phyloP scores from a whole-genome alignment of 2,329 filamentous ascomycete genomes.

The Penicillium sp. region DNA sequence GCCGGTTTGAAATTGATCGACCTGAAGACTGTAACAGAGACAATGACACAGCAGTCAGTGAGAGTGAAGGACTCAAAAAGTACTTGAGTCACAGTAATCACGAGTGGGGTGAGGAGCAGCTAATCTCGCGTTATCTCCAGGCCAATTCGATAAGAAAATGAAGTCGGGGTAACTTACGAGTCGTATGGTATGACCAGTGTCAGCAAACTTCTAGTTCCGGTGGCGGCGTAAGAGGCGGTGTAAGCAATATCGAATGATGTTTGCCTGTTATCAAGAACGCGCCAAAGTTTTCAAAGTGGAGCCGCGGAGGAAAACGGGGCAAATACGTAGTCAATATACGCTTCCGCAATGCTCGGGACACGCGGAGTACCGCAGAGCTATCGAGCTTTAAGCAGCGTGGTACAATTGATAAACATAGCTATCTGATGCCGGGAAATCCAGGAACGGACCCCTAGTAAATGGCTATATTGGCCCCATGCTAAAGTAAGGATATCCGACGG shows the following conservation, averaged over 20 bases:
- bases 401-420: not conserved
- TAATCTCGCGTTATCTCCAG: conserved; percentile 6
- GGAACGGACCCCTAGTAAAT: not conserved
- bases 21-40: not conserved
- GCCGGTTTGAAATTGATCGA: not conserved
- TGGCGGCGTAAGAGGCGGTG: conserved; percentile 14
- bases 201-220: conserved; percentile 3
- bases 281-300: conserved; percentile 17
- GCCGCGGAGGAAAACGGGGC: conserved; percentile 8
- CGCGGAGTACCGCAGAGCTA: conserved; percentile 6
- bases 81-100: not conserved
- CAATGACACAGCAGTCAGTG: not conserved
- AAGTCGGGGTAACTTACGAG: conserved; percentile 8
- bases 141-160: conserved; percentile 16
- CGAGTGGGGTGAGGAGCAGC: conserved; percentile 15
- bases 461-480: not conserved
- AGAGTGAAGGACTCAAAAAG: not conserved
- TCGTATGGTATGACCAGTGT: conserved; percentile 2
- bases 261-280: conserved; percentile 3
- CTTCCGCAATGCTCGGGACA: conserved; percentile 15
- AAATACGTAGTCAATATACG: conserved; percentile 12
- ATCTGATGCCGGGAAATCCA: not conserved
- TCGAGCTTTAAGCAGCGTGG: not conserved
- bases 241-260: conserved; percentile 2
- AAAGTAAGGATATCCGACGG: not conserved